A percentile compares a stretch with the other conserved stretches of the same genome.
phyloP scores from a whole-genome alignment of 2,329 filamentous ascomycete species.

The Verticillium tricorpus region DNA sequence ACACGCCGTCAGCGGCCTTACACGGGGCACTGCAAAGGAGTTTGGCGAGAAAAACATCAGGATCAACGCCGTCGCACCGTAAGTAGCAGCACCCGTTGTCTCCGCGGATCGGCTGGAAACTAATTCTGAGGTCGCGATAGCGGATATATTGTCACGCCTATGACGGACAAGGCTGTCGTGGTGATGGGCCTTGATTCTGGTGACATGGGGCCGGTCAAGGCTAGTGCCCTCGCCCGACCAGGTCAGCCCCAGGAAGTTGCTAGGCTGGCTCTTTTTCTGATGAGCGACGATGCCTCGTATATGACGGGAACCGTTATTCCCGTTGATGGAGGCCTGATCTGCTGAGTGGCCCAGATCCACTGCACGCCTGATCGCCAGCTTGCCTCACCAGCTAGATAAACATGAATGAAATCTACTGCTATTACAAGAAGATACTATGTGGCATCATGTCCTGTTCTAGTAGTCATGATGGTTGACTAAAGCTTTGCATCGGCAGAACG shows the following conservation, averaged over 20 bases:
- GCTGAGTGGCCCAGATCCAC: too few species aligned
- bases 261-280: neutral
- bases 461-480: too few species aligned
- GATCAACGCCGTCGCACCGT: neutral
- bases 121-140: neutral
- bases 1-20: slow-evolving; percentile 13
- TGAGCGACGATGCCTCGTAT: neutral
- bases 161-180: neutral
- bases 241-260: neutral
- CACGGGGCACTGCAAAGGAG: slow-evolving; percentile 1
- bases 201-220: neutral
- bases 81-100: too few species aligned
- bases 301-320: neutral
- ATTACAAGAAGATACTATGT: too few species aligned
- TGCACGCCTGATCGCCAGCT: too few species aligned
- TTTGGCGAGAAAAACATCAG: neutral
- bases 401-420: too few species aligned
- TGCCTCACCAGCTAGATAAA: too few species aligned
- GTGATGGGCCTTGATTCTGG: neutral
- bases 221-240: neutral
- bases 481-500: too few species aligned
- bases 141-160: neutral
- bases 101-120: too few species aligned
- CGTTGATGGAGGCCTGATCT: neutral
- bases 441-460: too few species aligned